Base-by-base conservation (phyloP, 2,329 filamentous ascomycete genomes). In the Claviceps sp. region DNA sequence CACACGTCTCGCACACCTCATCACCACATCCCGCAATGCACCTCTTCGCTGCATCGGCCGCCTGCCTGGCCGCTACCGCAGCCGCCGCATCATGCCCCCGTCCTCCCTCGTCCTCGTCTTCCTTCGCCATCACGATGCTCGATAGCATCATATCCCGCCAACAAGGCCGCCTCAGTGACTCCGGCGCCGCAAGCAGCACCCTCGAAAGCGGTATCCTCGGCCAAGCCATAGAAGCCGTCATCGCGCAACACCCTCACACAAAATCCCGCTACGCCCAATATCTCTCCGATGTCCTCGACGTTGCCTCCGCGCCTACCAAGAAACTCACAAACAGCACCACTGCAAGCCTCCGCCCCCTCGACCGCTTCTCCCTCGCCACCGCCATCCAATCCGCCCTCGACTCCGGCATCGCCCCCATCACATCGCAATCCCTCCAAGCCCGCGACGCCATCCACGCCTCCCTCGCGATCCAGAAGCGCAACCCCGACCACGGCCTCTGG, bases 401-500 rank as follows among this genome's bases (percentile, higher is more conserved):
- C 0, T 43, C 42, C 4, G 50, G 49, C 5, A 45, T 54, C 13
- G 38, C 50, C 7, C 18, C 38, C n/a, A 22, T 56, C 42, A 55
- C 57, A 5, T n/a, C 37, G 1, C 40, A 36, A 1, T 51, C 54
- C 1, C 30, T 34, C 2, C 41, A 49, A 7, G 56, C 60, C 5
- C 51, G 37, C 6, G 40, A 51, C 3, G 59, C 59, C 40, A 57
- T 61, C 46, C 51, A 54, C 26, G 53, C 51, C 20, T 61, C 60
- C 8, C 51, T 61, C 1, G 41, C 55, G 4, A 52, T 60, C 20
- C 60, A 61, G 52, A 38, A 7, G 13, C 62, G 65, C n/a, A 70
- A 65, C 54, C 42, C 58, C 6, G 62, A 63, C 51, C 62, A 64
- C 34, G 66, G 67, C 0, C 52, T 69, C 3, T 69, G 67, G 67